Evolutionary conservation across 352 stramenopile genomes (phyloP), one percentile per base, ranked within the genome.

Genomic region (Pythium biforme): DNA sequence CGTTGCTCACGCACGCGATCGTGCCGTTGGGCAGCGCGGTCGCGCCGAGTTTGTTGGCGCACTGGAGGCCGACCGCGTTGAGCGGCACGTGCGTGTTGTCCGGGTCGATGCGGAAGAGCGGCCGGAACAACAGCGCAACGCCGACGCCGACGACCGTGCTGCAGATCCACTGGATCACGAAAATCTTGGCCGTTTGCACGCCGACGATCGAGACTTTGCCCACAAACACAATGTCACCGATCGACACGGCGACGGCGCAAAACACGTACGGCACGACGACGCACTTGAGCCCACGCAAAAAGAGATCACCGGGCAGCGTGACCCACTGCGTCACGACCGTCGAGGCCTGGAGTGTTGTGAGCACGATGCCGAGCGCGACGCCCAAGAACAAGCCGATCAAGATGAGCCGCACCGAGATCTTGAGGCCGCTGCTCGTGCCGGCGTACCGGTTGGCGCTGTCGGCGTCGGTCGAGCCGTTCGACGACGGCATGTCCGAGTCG

Each of bases 191-290:
- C 6, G 84, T 94, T 55, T 87, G 75, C 6, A 79, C 49, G 5
- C 79, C 81, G 17, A 94, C 62, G 26, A 86, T 69, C 9, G 78
- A 89, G 5, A 87, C 70, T 61, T 89, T 90, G 39, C 82, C 82
- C 9, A 89, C 74, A 33, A 79, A 84, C 27, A 93, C 72, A 29
- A 90, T 84, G 56, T 92, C 82, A 0, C 76, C 79, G 12, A 90
- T 77, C 26, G 79, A 81, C 11, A 92, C 78, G 0, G 81, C 78
- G n/a, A 94, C 80, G 0, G 77, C 80, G 60, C 79, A 92, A 69
- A 94, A 94, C 5, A 94, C 81, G 53, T 90, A 84, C 8, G 84
- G 84, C 10, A 94, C 68, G n/a, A 92, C 81, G 3, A 94, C 62
- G 20, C 79, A 77, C 59, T 86, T 89, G 27, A 92, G 66, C 9